A percentile compares a stretch with the other conserved stretches of the same genome.
phyloP scores from a whole-genome alignment of 2,329 filamentous ascomycete species.

The Coccinonectria pachysandricola region DNA sequence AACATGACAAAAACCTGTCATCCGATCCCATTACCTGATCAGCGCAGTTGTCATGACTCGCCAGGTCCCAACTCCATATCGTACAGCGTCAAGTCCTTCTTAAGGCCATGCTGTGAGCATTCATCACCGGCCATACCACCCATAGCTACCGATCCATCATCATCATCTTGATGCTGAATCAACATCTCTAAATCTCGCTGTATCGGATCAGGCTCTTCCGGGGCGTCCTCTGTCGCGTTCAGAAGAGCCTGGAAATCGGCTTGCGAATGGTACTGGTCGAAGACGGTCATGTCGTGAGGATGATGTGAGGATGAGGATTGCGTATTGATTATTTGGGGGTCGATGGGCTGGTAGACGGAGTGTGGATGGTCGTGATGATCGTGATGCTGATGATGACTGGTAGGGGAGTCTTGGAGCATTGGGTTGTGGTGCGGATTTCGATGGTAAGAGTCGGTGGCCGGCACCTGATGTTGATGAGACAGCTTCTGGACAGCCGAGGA shows the following conservation, averaged over 20 bases:
- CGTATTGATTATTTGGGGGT: constrained; percentile 48
- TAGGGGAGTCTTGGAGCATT: constrained; percentile 22
- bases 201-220: constrained; percentile 27
- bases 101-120: constrained; percentile 8
- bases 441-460: constrained; percentile 5
- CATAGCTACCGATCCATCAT: constrained; percentile 17
- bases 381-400: constrained; percentile 16
- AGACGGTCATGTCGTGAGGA: constrained; percentile 24
- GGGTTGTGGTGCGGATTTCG: constrained; percentile 16
- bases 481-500: constrained; percentile 13
- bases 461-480: constrained; percentile 5
- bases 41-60: too few relatives aligned
- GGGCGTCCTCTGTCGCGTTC: constrained; percentile 33
- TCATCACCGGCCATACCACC: constrained; percentile 9
- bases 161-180: constrained; percentile 36
- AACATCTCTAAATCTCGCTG: constrained; percentile 43
- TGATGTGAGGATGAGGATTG: constrained; percentile 12
- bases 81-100: constrained; percentile 18
- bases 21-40: too few relatives aligned
- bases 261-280: constrained; percentile 32
- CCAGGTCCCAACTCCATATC: too few relatives aligned
- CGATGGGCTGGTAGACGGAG: constrained; percentile 43
- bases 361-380: constrained; percentile 21
- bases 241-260: constrained; percentile 45
- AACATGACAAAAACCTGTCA: too few relatives aligned